Conservation (phyloP, 345 rosid species). For the Arabis hirsuta region DNA sequence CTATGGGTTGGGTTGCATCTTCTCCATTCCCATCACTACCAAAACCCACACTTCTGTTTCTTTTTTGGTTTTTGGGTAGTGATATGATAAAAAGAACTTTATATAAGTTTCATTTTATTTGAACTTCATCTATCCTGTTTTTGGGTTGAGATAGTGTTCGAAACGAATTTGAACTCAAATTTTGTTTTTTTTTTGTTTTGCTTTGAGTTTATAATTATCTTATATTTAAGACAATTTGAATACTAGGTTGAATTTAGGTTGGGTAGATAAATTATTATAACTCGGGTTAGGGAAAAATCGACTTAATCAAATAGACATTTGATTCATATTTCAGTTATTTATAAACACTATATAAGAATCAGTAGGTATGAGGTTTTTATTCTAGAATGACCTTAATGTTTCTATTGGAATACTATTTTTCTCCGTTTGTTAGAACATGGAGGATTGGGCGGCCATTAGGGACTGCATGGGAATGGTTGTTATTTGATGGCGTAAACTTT, state of each 20-base stretch:
- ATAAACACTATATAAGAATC: not conserved
- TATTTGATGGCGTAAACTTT: not conserved
- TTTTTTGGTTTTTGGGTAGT: slow-evolving; percentile 9
- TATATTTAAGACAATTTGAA: too few species aligned
- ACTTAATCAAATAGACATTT: not conserved
- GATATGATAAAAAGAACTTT: slow-evolving; percentile 13
- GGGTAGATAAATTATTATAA: not conserved
- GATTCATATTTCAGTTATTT: too few species aligned
- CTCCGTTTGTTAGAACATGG: not conserved
- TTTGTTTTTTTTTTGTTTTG: not conserved
- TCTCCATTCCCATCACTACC: slow-evolving; percentile 39
- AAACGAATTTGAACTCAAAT: slow-evolving; percentile 19
- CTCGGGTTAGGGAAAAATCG: not conserved
- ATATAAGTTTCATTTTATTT: slow-evolving; percentile 5
- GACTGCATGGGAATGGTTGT: slow-evolving; percentile 3
- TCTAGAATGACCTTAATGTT: not conserved
- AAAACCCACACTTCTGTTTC: slow-evolving; percentile 8
- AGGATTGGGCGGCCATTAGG: not conserved
- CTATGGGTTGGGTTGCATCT: slow-evolving; percentile 13
- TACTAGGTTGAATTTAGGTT: not conserved
- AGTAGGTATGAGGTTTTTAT: not conserved
- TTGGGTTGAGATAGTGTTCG: slow-evolving; percentile 8
- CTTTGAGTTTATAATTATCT: not conserved
- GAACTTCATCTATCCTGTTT: not conserved
- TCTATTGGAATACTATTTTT: not conserved